Conservation (phyloP, 1,284 basidiomycete species). For the Clitocybe nebularis region DNA sequence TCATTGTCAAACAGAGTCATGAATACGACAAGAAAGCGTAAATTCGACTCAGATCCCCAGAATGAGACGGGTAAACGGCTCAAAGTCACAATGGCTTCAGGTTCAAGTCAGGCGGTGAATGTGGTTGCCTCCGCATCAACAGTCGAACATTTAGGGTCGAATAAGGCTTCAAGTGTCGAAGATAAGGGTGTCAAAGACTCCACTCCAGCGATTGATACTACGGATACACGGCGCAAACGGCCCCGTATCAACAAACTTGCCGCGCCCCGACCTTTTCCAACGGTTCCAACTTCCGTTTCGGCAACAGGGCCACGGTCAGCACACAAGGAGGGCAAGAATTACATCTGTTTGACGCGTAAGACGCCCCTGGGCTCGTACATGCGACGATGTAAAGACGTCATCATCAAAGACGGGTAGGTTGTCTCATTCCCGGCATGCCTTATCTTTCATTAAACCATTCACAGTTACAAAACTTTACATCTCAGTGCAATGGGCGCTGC, state of each 20-base stretch:
- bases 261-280: constrained; percentile 71
- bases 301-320: constrained; percentile 77
- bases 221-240: too few relatives aligned
- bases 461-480: constrained; percentile 71
- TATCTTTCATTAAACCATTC: constrained; percentile 4
- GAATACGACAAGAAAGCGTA: constrained; percentile 30
- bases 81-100: constrained; percentile 20
- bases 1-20: constrained; percentile 8
- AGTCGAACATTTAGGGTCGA: constrained; percentile 9
- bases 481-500: constrained; percentile 85
- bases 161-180: too few relatives aligned
- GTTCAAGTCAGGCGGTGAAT: constrained; percentile 12
- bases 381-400: constrained; percentile 71
- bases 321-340: constrained; percentile 73
- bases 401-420: constrained; percentile 75
- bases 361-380: constrained; percentile 73
- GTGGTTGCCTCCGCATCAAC: constrained; percentile 9
- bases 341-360: constrained; percentile 78
- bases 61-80: constrained; percentile 26
- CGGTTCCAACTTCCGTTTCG: constrained; percentile 68
- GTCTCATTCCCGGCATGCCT: constrained; percentile 3
- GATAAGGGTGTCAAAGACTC: not conserved
- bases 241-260: constrained; percentile 59
- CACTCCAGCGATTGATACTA: too few relatives aligned
- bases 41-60: constrained; percentile 24